These are phyloP conservation scores for Marasmius oreades DNA, from an alignment of 1,284 basidiomycete species.

Conservation along the genomic window DNA sequence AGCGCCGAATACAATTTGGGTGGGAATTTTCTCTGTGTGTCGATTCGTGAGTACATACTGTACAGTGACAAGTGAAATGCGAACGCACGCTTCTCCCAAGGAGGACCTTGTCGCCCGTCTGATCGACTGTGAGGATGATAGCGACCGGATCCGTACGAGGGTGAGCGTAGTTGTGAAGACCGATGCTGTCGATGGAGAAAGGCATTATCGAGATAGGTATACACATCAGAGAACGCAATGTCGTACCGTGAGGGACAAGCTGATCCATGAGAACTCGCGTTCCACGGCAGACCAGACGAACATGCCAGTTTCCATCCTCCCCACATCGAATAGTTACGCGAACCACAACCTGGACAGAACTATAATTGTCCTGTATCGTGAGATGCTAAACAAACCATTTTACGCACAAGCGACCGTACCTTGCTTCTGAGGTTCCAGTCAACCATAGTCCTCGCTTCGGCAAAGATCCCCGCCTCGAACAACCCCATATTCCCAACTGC, in stretches of 20 bases:
- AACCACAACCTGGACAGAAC: conserved; percentile 90
- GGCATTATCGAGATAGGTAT: background rate
- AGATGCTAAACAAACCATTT: conserved; percentile 9
- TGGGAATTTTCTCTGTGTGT: conserved; percentile 60
- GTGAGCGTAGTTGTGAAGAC: conserved; percentile 86
- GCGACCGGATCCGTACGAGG: conserved; percentile 89
- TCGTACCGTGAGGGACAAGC: conserved; percentile 67
- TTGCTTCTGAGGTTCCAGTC: conserved; percentile 91
- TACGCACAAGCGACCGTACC: conserved; percentile 32
- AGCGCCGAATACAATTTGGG: conserved; percentile 81
- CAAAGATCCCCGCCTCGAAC: conserved; percentile 72
- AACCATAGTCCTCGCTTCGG: conserved; percentile 72
- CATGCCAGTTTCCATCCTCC: conserved; percentile 94
- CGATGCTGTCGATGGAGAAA: conserved; percentile 53
- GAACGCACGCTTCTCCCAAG: conserved; percentile 78
- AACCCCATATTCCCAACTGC: conserved; percentile 51
- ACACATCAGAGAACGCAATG: too few species aligned
- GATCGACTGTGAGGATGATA: conserved; percentile 86
- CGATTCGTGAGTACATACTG: too few species aligned
- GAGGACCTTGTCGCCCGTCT: conserved; percentile 76
- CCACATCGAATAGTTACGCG: conserved; percentile 84
- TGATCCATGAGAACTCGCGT: conserved; percentile 53
- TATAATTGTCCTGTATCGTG: conserved; percentile 23
- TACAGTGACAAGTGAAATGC: too few species aligned
- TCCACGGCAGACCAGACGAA: conserved; percentile 68